A percentile compares a stretch with the other conserved stretches of the same genome.
phyloP scores from a whole-genome alignment of 2,329 filamentous ascomycete genomes.

The Diaporthe humulicola region DNA sequence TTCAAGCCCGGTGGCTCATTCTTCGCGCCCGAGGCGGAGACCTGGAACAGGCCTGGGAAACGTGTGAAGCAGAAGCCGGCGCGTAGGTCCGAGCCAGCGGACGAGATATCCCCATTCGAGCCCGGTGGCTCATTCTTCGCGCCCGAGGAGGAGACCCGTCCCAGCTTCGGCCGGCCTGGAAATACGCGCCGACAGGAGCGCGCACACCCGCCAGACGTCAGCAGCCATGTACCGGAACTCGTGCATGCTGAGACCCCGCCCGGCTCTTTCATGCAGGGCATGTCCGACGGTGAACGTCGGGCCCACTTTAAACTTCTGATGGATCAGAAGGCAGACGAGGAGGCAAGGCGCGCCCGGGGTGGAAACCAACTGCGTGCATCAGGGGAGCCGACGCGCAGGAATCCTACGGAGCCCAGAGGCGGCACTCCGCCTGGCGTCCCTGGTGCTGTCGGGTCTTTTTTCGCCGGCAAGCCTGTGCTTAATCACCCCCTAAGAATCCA shows the following conservation, averaged over 20 bases:
- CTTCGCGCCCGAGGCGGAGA: not conserved
- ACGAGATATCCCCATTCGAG: not conserved
- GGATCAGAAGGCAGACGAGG: not conserved
- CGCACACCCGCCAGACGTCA: not conserved
- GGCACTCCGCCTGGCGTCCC: not conserved
- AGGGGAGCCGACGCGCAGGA: not conserved
- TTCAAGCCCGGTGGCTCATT: slow-evolving; percentile 8
- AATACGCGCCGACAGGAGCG: not conserved
- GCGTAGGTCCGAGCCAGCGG: not conserved
- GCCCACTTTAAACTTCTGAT: not conserved
- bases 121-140: slow-evolving; percentile 1
- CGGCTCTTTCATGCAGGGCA: not conserved
- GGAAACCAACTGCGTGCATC: not conserved
- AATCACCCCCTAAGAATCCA: not conserved
- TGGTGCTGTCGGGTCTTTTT: not conserved
- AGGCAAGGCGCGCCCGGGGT: not conserved
- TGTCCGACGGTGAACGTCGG: not conserved
- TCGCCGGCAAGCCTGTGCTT: not conserved
- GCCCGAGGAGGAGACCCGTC: not conserved
- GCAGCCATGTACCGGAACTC: not conserved
- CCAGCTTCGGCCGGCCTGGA: not conserved
- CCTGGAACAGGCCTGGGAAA: too few relatives aligned
- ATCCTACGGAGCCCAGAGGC: not conserved
- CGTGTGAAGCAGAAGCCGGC: not conserved
- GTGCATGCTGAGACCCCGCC: not conserved